Percentiles rank a stretch among this genome's conserved stretches.
phyloP scores from a whole-genome alignment of 768 basidiomycete species.

The Termitomyces sp. region DNA sequence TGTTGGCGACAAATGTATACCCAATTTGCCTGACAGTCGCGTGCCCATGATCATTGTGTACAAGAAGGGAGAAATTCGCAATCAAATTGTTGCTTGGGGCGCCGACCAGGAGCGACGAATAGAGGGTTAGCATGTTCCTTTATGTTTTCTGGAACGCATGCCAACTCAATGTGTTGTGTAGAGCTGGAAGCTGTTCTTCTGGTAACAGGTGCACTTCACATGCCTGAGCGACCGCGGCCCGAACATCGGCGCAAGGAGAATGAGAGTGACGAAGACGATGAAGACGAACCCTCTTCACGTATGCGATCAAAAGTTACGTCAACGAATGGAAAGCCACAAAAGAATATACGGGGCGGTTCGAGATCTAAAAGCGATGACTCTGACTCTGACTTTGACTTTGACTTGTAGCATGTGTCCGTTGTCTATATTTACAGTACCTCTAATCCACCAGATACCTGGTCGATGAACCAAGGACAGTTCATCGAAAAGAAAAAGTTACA shows the following conservation, averaged over 20 bases:
- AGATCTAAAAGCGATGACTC: conserved; percentile 39
- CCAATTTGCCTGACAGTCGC: conserved; percentile 89
- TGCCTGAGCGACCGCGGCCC: conserved; percentile 39
- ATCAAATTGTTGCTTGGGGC: conserved; percentile 83
- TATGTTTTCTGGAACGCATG: neutral
- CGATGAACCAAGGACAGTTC: neutral
- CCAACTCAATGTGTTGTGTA: conserved; percentile 20
- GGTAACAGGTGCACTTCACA: conserved; percentile 58
- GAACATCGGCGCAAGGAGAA: conserved; percentile 24
- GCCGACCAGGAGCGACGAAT: conserved; percentile 69
- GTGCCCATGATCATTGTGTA: conserved; percentile 92
- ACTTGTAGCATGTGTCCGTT: conserved; percentile 34
- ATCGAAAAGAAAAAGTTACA: neutral
- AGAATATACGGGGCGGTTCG: conserved; percentile 44
- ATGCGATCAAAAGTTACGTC: conserved; percentile 53
- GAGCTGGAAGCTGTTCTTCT: conserved; percentile 71
- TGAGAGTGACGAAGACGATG: conserved; percentile 42
- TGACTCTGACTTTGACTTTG: conserved; percentile 80
- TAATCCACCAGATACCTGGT: neutral
- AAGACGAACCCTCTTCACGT: conserved; percentile 44
- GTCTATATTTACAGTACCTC: neutral
- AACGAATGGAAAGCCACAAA: conserved; percentile 43
- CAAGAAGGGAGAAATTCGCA: conserved; percentile 83
- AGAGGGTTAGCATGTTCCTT: conserved; percentile 49
- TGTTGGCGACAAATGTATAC: conserved; percentile 90